phyloP scores from a whole-genome alignment of 306 rosid genomes.

The Dicorynia guianensis region DNA sequence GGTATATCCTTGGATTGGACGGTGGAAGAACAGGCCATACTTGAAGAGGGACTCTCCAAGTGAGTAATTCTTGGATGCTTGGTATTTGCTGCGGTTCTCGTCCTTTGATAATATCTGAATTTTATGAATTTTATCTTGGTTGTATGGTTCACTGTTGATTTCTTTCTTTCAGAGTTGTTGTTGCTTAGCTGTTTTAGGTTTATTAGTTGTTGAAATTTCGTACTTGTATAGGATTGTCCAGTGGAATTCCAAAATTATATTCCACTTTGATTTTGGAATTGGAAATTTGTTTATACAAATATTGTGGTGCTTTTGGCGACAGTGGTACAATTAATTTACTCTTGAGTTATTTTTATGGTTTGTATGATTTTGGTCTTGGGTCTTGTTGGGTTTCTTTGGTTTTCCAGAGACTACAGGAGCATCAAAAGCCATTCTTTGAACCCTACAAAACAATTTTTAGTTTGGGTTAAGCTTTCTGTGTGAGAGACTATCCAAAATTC shows the following conservation, averaged over 20 bases:
- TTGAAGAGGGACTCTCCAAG: constrained; percentile 63
- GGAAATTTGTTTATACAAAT: not conserved
- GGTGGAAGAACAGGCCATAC: constrained; percentile 62
- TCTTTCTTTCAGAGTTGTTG: not conserved
- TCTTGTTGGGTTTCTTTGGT: not conserved
- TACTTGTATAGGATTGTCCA: too few species aligned
- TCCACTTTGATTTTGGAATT: not conserved
- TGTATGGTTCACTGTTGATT: not conserved
- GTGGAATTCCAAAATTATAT: not conserved
- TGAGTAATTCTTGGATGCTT: constrained; percentile 44
- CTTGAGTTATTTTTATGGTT: not conserved
- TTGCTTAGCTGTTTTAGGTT: not conserved
- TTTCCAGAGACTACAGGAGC: not conserved
- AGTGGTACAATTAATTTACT: not conserved
- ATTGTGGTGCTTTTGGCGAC: not conserved
- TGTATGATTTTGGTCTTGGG: not conserved
- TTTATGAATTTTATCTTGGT: not conserved
- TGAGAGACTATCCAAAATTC: not conserved
- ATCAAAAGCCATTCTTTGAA: not conserved
- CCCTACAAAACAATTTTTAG: not conserved
- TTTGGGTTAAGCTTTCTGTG: not conserved
- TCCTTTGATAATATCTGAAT: not conserved
- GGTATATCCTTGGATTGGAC: constrained; percentile 67
- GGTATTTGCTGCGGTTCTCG: not conserved
- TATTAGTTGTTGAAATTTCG: too few species aligned